phyloP scores from a whole-genome alignment of 139 green algal genomes.

The Ettlia oleoabundans region DNA sequence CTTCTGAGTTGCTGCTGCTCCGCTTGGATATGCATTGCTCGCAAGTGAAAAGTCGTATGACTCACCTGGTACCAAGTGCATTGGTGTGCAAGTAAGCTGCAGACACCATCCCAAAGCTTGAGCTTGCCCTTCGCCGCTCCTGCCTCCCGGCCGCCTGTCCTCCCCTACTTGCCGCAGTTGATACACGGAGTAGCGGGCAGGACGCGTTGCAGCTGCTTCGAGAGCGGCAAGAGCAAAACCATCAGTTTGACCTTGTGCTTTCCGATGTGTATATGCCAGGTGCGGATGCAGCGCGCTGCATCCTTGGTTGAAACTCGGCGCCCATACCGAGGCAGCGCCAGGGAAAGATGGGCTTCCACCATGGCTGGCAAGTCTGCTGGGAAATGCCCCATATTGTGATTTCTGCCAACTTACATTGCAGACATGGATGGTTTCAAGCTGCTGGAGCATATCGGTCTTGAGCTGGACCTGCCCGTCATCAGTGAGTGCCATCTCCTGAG shows the following conservation, averaged over 20 bases:
- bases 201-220: slow-evolving; percentile 71
- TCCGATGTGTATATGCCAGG: slow-evolving; percentile 98
- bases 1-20: neutral
- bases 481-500: slow-evolving; percentile 69
- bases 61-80: no score
- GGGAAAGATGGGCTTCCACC: no score
- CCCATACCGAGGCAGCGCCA: no score
- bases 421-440: slow-evolving; percentile 98
- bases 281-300: slow-evolving; percentile 36
- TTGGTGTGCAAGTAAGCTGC: no score
- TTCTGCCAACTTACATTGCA: slow-evolving; percentile 22
- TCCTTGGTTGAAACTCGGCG: no score
- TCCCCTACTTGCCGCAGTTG: slow-evolving; percentile 39
- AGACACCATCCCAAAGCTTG: no score
- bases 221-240: slow-evolving; percentile 44
- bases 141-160: no score
- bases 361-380: no score
- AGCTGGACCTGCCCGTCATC: slow-evolving; percentile 95
- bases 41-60: no score
- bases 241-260: slow-evolving; percentile 92
- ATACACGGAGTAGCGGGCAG: slow-evolving; percentile 61
- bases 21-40: neutral
- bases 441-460: slow-evolving; percentile 89
- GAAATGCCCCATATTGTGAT: no score
- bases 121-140: neutral